Conservation (phyloP, 2,329 filamentous ascomycete genomes). For the Phyllosticta paracitricarpa region DNA sequence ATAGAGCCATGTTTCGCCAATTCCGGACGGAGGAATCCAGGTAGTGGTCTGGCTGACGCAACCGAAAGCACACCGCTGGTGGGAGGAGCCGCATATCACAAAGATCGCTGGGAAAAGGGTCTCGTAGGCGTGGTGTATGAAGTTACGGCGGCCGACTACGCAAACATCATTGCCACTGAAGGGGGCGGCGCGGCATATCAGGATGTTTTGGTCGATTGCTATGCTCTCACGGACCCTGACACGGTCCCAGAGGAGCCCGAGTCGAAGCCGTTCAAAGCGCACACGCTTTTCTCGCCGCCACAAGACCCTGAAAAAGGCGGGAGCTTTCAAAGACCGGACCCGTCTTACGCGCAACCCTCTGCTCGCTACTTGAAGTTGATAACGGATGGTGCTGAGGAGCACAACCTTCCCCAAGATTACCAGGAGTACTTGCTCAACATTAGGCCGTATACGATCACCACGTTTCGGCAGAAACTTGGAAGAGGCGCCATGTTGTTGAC, state of each 20-base stretch:
- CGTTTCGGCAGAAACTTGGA: slow-evolving; percentile 55
- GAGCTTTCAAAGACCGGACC: slow-evolving; percentile 50
- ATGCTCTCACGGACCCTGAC: slow-evolving; percentile 50
- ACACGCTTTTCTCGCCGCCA: slow-evolving; percentile 67
- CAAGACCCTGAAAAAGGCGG: slow-evolving; percentile 17
- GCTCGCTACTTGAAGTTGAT: slow-evolving; percentile 75
- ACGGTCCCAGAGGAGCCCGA: slow-evolving; percentile 55
- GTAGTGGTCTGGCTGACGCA: slow-evolving; percentile 16
- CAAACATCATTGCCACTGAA: slow-evolving; percentile 80
- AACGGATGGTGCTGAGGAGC: slow-evolving; percentile 66
- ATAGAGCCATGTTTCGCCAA: slow-evolving; percentile 88
- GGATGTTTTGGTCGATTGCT: slow-evolving; percentile 71
- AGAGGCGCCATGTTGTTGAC: slow-evolving; percentile 49
- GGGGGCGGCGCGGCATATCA: slow-evolving; percentile 78
- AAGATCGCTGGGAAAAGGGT: slow-evolving; percentile 64
- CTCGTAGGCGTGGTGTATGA: slow-evolving; percentile 93
- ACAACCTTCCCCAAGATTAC: slow-evolving; percentile 70
- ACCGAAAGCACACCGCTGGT: slow-evolving; percentile 20
- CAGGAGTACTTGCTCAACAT: slow-evolving; percentile 60
- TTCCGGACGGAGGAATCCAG: slow-evolving; percentile 48
- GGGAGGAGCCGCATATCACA: slow-evolving; percentile 32
- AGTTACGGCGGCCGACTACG: slow-evolving; percentile 72
- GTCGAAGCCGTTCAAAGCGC: slow-evolving; percentile 62
- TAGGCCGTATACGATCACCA: slow-evolving; percentile 61
- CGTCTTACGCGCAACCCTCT: slow-evolving; percentile 71